phyloP scores from a whole-genome alignment of 768 basidiomycete genomes.

The Xerocomellus chrysenteron region DNA sequence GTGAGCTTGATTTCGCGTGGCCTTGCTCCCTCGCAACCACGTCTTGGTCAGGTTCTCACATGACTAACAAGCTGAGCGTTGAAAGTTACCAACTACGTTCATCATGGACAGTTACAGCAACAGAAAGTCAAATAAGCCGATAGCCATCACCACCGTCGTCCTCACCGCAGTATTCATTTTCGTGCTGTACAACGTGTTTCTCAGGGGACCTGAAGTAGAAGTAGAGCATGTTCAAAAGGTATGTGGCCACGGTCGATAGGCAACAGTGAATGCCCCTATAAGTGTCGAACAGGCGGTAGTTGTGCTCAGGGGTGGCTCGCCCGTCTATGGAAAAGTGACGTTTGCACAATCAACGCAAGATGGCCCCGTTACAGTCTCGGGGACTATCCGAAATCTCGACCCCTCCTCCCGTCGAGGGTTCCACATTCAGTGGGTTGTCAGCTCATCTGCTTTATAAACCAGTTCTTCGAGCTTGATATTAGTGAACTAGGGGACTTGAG shows the following conservation, averaged over 20 bases:
- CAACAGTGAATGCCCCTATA: background rate
- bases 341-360: conserved; percentile 55
- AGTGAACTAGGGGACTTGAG: conserved; percentile 58
- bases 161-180: conserved; percentile 18
- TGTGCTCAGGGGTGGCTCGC: conserved; percentile 59
- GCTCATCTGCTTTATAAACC: conserved; percentile 11
- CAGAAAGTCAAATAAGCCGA: conserved; percentile 21
- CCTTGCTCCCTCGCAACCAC: background rate
- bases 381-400: conserved; percentile 59
- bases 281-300: conserved; percentile 47
- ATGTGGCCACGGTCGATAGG: background rate
- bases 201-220: conserved; percentile 19
- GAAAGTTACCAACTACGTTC: background rate
- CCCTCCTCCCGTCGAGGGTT: conserved; percentile 64
- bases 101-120: conserved; percentile 23
- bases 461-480: conserved; percentile 6
- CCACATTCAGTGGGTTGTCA: conserved; percentile 69
- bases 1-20: too few relatives aligned
- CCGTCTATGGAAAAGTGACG: conserved; percentile 60
- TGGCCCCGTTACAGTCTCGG: conserved; percentile 60
- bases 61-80: background rate
- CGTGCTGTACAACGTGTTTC: conserved; percentile 18
- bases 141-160: conserved; percentile 13
- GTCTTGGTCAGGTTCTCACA: background rate
- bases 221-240: conserved; percentile 25